phyloP scores from a whole-genome alignment of 2,329 filamentous ascomycete genomes.

The Phaeosphaeriaceae sp. region DNA sequence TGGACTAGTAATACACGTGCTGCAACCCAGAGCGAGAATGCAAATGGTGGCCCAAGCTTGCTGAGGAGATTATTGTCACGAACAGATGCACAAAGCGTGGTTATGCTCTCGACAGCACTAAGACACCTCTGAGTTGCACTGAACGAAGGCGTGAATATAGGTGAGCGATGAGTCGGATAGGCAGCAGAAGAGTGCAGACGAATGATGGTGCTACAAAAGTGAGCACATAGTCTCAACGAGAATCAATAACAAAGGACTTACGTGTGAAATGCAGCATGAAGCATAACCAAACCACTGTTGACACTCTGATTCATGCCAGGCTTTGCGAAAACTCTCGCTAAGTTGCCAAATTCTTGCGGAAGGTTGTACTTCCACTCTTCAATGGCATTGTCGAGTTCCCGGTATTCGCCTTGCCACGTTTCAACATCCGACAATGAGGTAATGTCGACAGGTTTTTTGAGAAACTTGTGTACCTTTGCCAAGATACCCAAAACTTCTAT shows the following conservation, averaged over 20 bases:
- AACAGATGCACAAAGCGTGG: conserved; percentile 78
- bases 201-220: conserved; percentile 70
- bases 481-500: conserved; percentile 88
- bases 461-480: conserved; percentile 84
- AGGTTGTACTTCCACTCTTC: conserved; percentile 84
- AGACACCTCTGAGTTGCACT: conserved; percentile 84
- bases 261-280: conserved; percentile 90
- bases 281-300: conserved; percentile 86
- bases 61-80: conserved; percentile 73
- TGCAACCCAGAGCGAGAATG: conserved; percentile 91
- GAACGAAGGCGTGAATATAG: conserved; percentile 88
- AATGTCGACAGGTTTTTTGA: conserved; percentile 90
- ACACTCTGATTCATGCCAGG: conserved; percentile 70
- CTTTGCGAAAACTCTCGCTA: conserved; percentile 72
- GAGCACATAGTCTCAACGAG: conserved; percentile 11
- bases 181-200: conserved; percentile 90
- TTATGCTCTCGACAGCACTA: conserved; percentile 73
- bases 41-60: conserved; percentile 87
- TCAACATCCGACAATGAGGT: conserved; percentile 83
- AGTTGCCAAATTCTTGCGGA: conserved; percentile 83
- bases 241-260: conserved; percentile 49
- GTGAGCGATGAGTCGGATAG: conserved; percentile 86
- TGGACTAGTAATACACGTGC: conserved; percentile 87
- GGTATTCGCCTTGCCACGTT: conserved; percentile 86
- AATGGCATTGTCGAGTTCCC: conserved; percentile 80